phyloP scores from a whole-genome alignment of 352 stramenopile genomes.

The Globisporangium mamillatum region DNA sequence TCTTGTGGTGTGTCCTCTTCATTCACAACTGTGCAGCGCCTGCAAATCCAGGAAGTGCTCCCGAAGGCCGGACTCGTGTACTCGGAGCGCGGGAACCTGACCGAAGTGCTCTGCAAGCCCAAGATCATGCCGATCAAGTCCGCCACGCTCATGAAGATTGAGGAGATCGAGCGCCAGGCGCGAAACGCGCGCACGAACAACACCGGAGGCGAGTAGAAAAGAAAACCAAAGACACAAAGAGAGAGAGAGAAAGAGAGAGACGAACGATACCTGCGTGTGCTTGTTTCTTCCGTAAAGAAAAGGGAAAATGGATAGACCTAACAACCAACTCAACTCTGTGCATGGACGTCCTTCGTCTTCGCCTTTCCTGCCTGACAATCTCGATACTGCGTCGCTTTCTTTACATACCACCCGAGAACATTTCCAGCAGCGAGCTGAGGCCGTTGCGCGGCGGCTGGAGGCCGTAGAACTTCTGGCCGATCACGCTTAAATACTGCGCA shows the following conservation, averaged over 20 bases:
- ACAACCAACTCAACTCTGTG: neutral
- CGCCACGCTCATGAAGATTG: constrained; percentile 76
- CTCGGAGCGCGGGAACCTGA: constrained; percentile 84
- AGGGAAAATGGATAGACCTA: neutral
- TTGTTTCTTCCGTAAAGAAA: neutral
- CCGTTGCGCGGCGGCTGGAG: constrained; percentile 75
- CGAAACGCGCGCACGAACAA: constrained; percentile 26
- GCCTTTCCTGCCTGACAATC: neutral
- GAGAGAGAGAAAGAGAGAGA: neutral
- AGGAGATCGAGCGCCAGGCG: constrained; percentile 81
- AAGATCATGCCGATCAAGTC: constrained; percentile 91
- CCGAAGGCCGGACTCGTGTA: constrained; percentile 88
- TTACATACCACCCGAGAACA: constrained; percentile 83
- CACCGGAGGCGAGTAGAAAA: constrained; percentile 3
- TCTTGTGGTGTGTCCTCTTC: neutral
- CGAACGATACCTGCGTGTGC: constrained; percentile 3
- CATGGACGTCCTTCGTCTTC: neutral
- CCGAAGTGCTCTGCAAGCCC: constrained; percentile 85
- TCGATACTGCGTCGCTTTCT: neutral
- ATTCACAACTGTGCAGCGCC: constrained; percentile 29
- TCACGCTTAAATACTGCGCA: constrained; percentile 76
- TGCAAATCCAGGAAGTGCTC: constrained; percentile 82
- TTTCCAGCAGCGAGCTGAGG: constrained; percentile 79
- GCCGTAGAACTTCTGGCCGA: constrained; percentile 85
- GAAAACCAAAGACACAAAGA: neutral